Base-by-base conservation (phyloP, 768 basidiomycete species). In the button mushroom (Agaricus bisporus) region DNA sequence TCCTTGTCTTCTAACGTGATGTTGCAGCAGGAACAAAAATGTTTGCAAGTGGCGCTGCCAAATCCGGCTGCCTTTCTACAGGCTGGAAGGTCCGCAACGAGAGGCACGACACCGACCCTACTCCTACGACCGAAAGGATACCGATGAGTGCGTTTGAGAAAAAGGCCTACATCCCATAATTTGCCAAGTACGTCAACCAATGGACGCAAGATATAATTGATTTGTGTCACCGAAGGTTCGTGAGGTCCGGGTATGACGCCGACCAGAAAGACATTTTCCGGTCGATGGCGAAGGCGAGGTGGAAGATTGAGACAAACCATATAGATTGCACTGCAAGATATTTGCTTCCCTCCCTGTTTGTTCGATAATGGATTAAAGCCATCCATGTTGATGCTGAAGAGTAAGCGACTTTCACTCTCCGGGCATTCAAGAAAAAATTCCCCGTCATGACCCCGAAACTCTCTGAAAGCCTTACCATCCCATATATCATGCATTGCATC, bases 221-320 rank as follows among this genome's bases (percentile, higher is more conserved):
- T 60, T 28, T 70, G 57, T 0, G 64, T 41, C 0, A 63, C 51
- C 0, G 56, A 56, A 2, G 75, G 73, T 32, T 69, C 51, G 5
- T 48, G 37, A 8, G 61, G 61, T 4, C 61, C 59, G 6, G 61
- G 57, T 10, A 60, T 56, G 56, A 26, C 62, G 1, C 68, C 71
- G 1, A 59, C 65, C 14, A 65, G 51, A 55, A 64, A 75, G 56
- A 76, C 63, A 49, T 77, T 74, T 49, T 73, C 66, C 0, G 56
- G 25, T 25, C 55, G 50, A 45, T 65, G 64, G 8, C 58, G 61
- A 17, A 64, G 22, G 35, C 56, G 47, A 2, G 60, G 59, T 5
- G 72, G 72, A 8, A 73, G 64, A 52, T 67, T 73, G n/a, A 69
- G 55, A 39, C 64, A 69, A 5, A 59, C 56, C 57, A 72, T 51